phyloP scores from a whole-genome alignment of 139 green algal genomes.

The Tetradesmus lagerheimii region DNA sequence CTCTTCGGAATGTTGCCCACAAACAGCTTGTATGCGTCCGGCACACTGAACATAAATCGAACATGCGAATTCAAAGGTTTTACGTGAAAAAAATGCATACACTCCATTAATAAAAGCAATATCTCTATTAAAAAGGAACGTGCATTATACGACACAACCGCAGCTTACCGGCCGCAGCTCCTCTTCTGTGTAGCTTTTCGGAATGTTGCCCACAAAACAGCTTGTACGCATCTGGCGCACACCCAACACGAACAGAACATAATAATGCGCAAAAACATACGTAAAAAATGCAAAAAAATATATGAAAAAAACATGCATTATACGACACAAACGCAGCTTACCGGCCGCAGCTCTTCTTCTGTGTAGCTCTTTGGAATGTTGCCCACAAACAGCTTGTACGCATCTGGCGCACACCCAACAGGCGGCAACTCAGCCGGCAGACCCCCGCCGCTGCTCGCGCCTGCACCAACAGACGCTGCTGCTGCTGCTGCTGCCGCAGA shows the following conservation, averaged over 20 bases:
- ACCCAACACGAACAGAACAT: conserved; percentile 1
- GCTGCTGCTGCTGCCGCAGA: not conserved
- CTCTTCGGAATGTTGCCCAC: conserved; percentile 77
- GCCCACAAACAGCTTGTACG: conserved; percentile 75
- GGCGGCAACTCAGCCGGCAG: conserved; percentile 53
- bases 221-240: conserved; percentile 57
- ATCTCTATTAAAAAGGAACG: too few species aligned
- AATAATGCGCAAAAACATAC: too few species aligned
- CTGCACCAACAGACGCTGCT: not conserved
- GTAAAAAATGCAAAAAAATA: too few species aligned
- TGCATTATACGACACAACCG: not conserved
- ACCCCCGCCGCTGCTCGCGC: not conserved
- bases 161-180: conserved; percentile 47
- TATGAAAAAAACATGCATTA: not conserved
- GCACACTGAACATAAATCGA: conserved; percentile 48
- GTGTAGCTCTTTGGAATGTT: conserved; percentile 78
- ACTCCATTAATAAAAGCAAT: too few species aligned
- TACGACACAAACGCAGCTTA: not conserved
- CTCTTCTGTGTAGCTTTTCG: conserved; percentile 71
- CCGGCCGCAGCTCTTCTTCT: conserved; percentile 62
- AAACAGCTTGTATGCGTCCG: conserved; percentile 69
- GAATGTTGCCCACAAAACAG: conserved; percentile 81
- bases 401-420: conserved; percentile 49
- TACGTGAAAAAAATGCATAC: too few species aligned
- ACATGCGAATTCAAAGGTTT: too few species aligned